Evolutionary conservation across 2,329 filamentous ascomycete genomes (phyloP).

Genomic region (Cercospora sp.): DNA sequence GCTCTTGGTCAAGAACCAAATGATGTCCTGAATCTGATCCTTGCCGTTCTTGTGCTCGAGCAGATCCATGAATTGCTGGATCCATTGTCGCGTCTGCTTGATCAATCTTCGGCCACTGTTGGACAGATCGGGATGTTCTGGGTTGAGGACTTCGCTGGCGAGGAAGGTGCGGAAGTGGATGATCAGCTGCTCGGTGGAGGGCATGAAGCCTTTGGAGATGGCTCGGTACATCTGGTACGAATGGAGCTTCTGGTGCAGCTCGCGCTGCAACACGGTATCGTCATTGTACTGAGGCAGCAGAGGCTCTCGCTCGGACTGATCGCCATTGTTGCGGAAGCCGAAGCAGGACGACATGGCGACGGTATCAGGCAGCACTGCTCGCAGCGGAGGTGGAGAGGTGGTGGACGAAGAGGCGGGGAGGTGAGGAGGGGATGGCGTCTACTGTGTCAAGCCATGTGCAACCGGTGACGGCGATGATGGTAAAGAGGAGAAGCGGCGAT

Average conservation of each 20-base stretch:
- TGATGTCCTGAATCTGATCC: constrained; percentile 87
- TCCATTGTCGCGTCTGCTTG: constrained; percentile 69
- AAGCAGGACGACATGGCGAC: constrained; percentile 64
- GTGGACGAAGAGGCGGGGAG: background rate
- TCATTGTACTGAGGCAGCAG: constrained; percentile 80
- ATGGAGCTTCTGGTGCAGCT: constrained; percentile 85
- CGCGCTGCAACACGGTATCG: constrained; percentile 74
- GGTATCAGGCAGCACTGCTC: background rate
- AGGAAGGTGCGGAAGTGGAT: constrained; percentile 77
- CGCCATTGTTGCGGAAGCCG: constrained; percentile 51
- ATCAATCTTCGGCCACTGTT: constrained; percentile 72
- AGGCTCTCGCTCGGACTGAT: constrained; percentile 66
- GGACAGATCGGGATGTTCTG: constrained; percentile 72
- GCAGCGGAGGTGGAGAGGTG: background rate
- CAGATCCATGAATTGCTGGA: constrained; percentile 79
- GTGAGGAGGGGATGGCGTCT: background rate
- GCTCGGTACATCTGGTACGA: constrained; percentile 89
- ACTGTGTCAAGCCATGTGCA: background rate
- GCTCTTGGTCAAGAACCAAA: constrained; percentile 81
- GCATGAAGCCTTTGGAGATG: constrained; percentile 82
- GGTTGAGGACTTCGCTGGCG: constrained; percentile 74
- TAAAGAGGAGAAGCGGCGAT: background rate
- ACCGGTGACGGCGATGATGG: background rate
- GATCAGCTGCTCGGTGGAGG: constrained; percentile 81
- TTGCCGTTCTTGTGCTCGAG: constrained; percentile 76